These are phyloP conservation scores for Penicillium sp. DNA, from an alignment of 2,329 filamentous ascomycete species.

Conservation along the genomic window DNA sequence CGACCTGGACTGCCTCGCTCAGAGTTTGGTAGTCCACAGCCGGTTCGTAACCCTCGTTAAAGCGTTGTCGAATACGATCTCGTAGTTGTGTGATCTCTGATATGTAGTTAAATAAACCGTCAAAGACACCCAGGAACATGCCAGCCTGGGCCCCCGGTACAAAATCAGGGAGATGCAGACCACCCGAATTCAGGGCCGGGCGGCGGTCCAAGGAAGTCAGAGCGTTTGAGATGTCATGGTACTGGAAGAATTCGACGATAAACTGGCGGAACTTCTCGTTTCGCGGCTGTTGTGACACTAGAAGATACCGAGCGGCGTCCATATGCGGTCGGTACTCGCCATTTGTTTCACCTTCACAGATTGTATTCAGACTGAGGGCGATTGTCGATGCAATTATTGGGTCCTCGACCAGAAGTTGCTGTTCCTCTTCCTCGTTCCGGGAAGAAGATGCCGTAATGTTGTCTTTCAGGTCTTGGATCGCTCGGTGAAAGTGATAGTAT, in stretches of 20 bases:
- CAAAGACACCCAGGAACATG: constrained; percentile 76
- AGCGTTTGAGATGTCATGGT: constrained; percentile 68
- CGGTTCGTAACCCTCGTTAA: constrained; percentile 65
- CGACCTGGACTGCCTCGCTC: constrained; percentile 74
- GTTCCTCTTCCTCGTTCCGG: constrained; percentile 27
- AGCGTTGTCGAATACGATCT: constrained; percentile 72
- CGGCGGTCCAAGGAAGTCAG: constrained; percentile 60
- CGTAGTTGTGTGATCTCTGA: constrained; percentile 78
- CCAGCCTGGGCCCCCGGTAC: constrained; percentile 60
- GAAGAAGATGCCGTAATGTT: constrained; percentile 41
- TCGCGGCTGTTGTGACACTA: constrained; percentile 62
- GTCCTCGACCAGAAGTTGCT: constrained; percentile 54
- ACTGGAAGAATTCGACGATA: constrained; percentile 79
- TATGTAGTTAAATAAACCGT: constrained; percentile 79
- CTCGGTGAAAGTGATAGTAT: constrained; percentile 56
- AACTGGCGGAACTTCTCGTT: constrained; percentile 74
- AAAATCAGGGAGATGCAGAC: constrained; percentile 59
- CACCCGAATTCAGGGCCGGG: constrained; percentile 57
- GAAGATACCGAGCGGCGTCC: constrained; percentile 72
- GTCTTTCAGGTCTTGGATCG: constrained; percentile 45
- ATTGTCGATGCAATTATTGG: constrained; percentile 66
- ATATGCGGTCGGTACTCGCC: constrained; percentile 83
- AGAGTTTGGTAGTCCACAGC: constrained; percentile 74
- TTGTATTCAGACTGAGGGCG: constrained; percentile 63
- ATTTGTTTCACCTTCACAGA: constrained; percentile 62